Evolutionary conservation across 192 early-diverging fungal genomes (phyloP), one percentile per base, ranked within the genome.

Genomic region (Bifiguratus adelaidae): DNA sequence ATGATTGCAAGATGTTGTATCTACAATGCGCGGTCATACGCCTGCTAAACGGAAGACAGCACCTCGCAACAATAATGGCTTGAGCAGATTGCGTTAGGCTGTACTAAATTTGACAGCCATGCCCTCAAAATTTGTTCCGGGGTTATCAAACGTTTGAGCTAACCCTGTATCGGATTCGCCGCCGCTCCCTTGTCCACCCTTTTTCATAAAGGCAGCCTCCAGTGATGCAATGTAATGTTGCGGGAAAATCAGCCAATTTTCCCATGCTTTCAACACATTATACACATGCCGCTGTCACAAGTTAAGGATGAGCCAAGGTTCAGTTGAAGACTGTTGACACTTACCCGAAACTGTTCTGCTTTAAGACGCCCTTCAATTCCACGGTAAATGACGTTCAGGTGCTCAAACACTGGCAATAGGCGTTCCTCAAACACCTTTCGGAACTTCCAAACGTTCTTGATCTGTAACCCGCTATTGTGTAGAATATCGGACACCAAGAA

Each of bases 391-490:
- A 50, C 58, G 30, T 81, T 78, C 28, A 96, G 67, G 30, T 80
- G 78, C 11, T 62, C 66, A 62, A 93, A 89, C 1, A 91, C 64
- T 30, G 58, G 63, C 5, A 60, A 58, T 13, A 92, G 57, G 15
- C 65, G 63, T 7, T 41, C 52, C 50, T 86, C 82, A 57, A 91
- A 77, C 48, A 58, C 68, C 13, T 68, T 69, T 27, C 93, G 66
- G 47, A 83, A 83, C 62, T 84, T 78, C 91, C 93, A 96, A 6
- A 82, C 91, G 52, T 85, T 87, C n/a, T 85, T 76, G 2, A 91
- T 68, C 1, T 74, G 73, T 12, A 83, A 74, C 37, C 80, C 70
- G 48, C 84, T 78, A 57, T 94, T 96, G 56, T 88, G 84, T n/a
- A 96, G 70, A 19, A 96, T 78, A 45, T 96, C 92, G 0, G 83